Evolutionary conservation across 2,329 filamentous ascomycete genomes (phyloP), one percentile per base, ranked within the genome.

Genomic region (Talaromyces marneffei): DNA sequence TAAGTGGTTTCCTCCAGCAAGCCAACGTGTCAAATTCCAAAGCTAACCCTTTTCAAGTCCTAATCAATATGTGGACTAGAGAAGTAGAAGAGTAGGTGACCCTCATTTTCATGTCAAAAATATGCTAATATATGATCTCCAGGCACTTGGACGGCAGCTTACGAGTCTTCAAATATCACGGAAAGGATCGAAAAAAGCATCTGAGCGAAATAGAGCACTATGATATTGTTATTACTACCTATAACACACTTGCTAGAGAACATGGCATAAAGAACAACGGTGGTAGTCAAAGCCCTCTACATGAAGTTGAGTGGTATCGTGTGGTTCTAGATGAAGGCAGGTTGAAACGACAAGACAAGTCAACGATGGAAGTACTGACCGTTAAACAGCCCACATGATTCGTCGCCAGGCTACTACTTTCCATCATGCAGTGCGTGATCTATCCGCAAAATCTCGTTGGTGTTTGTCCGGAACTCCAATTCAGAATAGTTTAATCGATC

Each of bases 391-490:
- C 1, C 80, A 84, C 60, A 74, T 75, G 2, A 83, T 85, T 25
- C 78, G 82, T n/a, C 78, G 78, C 1, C 74, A 73, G 18, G 70
- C 76, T 4, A 83, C 80, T 0, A 73, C 71, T 0, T 74, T 81
- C 9, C 74, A 80, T 62, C 73, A 72, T 1, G 75, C 79, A 0
- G 79, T 79, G 3, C 65, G 68, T 23, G 70, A 75, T 0, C 70
- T 85, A 0, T 60, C 66, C 1, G 77, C 82, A 0, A 70, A 72
- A 2, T 78, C 75, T 0, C 74, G 82, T 8, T 85, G 82, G 82
- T 83, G 80, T 63, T 71, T 83, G 0, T 80, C 80, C 0, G 82
- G 81, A 0, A 84, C 82, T 0, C 82, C 82, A 0, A 79, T 85
- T 25, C 82, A 85, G 61, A 85, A 85, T 64, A 72, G 71, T 1